phyloP scores from a whole-genome alignment of 257 asterid species.

The Phtheirospermum japonicum region DNA sequence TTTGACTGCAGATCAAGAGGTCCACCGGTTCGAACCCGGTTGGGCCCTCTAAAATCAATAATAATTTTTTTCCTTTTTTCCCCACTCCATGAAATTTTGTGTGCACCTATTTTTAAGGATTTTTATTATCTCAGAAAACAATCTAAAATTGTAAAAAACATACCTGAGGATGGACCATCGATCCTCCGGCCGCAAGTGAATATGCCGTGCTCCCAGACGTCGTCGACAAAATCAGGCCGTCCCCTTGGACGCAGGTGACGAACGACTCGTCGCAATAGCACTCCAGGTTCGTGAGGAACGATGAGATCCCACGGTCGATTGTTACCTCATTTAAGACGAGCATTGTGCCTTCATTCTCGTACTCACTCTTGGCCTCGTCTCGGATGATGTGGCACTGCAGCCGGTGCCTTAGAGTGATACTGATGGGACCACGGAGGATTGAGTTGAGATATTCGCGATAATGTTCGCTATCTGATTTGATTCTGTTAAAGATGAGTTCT shows the following conservation, averaged over 20 bases:
- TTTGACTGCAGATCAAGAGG: conserved; percentile 77
- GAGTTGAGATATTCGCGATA: conserved; percentile 66
- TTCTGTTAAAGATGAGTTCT: conserved; percentile 43
- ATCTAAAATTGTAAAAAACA: not conserved
- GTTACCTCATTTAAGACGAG: conserved; percentile 93
- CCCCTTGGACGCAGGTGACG: conserved; percentile 95
- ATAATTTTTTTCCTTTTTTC: not conserved
- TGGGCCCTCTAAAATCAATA: conserved; percentile 48
- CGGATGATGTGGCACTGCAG: conserved; percentile 87
- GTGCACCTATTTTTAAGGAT: no score
- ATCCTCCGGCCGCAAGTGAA: conserved; percentile 99
- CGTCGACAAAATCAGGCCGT: conserved; percentile 86
- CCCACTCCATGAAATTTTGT: no score
- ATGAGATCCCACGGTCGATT: conserved; percentile 93
- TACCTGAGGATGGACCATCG: conserved; percentile 99
- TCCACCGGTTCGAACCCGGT: conserved; percentile 78
- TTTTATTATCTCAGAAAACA: no score
- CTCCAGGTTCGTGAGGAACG: conserved; percentile 85
- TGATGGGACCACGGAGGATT: conserved; percentile 73
- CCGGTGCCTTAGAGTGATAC: conserved; percentile 87
- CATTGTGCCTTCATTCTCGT: conserved; percentile 80
- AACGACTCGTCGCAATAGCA: conserved; percentile 90
- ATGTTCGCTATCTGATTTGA: conserved; percentile 69
- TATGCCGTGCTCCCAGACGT: conserved; percentile 99
- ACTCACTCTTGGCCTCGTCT: conserved; percentile 76